Evolutionary conservation across 1,284 basidiomycete genomes (phyloP), one percentile per base, ranked within the genome.

Genomic region (Moesziomyces globuligerus): DNA sequence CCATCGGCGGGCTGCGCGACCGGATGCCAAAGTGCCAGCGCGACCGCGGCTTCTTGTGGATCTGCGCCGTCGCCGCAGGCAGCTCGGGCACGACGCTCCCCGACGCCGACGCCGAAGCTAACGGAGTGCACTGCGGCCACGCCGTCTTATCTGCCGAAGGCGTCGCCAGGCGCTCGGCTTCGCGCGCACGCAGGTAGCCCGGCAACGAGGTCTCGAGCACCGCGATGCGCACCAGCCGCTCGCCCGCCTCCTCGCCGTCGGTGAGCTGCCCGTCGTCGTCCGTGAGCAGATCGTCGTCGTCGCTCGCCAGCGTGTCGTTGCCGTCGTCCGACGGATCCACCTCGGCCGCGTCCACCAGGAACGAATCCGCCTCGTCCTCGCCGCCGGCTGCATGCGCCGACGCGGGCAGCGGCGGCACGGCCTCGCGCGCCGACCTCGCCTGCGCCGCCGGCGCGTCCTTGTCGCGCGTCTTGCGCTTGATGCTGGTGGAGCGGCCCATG

Each of bases 11-110:
- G 59, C 91, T 93, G 55, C 94, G 87, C 72, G 92, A 94, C 34
- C 95, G 88, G 41, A 98, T 98, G 6, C 96, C 95, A 81, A 98
- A 98, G 83, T 98, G 96, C 96, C 96, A 98, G 15, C 77, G 79
- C 90, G 90, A 75, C 23, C 78, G 61, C 9, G 70, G 53, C 34
- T 72, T 61, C 48, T 58, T 67, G 38, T 61, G 53, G 7, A 68
- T 64, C 50, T 69, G 64, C 42, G 75, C 55, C 5, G 64, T 24
- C 13, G 65, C 38, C 2, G 65, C 45, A 26, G 62, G 39, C 21
- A 58, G 49, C 7, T 61, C 47, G 4, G 49, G 50, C 1, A 56
- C 40, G 15, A 32, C 23, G 15, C 37, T 36, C 17, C 43, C 61
- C n/a, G 48, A 48, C 3, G 38, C 43, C 13, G 64, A 37, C 17